A percentile compares a stretch with the other conserved stretches of the same genome.
Conservation (phyloP, 2,329 filamentous ascomycete species). For the Arthrinium phaeospermum region DNA sequence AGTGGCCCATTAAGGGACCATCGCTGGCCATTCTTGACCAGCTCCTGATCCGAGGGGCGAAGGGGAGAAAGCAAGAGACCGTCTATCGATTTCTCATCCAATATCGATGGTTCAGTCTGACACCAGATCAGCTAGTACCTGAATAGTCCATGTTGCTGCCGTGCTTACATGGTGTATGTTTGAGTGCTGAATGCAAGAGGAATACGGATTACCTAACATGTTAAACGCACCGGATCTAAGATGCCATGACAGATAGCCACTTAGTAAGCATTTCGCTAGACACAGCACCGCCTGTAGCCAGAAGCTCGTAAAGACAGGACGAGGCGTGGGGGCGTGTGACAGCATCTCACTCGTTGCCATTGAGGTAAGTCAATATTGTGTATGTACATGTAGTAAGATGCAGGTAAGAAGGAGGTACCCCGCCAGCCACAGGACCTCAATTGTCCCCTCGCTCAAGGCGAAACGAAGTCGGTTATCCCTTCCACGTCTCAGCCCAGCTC, state of each 20-base stretch:
- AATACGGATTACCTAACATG: background rate
- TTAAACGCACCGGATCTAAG: background rate
- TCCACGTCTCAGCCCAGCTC: background rate
- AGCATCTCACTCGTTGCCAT: background rate
- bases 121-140: background rate
- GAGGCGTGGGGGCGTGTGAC: background rate
- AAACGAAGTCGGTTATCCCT: slow-evolving; percentile 12
- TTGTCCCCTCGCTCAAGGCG: background rate
- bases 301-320: background rate
- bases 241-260: background rate
- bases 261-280: background rate
- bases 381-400: background rate
- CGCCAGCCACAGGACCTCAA: slow-evolving; percentile 9
- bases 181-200: background rate
- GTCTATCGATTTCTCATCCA: slow-evolving; percentile 5
- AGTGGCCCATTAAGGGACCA: slow-evolving; percentile 1
- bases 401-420: slow-evolving; percentile 7
- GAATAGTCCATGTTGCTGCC: slow-evolving; percentile 3
- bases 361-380: background rate
- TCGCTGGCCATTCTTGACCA: background rate
- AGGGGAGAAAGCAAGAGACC: slow-evolving; percentile 12
- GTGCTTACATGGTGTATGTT: background rate
- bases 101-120: background rate
- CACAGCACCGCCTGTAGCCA: background rate
- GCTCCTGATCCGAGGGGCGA: background rate